Evolutionary conservation across 1,284 basidiomycete species (phyloP).

Genomic region (Chiua sp.): DNA sequence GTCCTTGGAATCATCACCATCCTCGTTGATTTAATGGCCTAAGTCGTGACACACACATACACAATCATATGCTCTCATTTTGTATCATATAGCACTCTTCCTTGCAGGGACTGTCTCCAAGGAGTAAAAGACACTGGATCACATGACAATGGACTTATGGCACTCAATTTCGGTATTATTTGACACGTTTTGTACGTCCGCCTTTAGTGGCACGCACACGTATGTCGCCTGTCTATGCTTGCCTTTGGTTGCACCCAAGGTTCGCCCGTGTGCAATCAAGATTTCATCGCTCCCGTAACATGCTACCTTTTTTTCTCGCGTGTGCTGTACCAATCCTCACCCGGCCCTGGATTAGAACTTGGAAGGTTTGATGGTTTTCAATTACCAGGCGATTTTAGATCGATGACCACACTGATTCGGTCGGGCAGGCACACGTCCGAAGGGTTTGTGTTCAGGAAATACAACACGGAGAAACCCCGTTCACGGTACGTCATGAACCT

Average conservation of each 20-base stretch:
- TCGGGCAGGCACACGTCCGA: not conserved
- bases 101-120: conserved; percentile 2
- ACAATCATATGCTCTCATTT: not conserved
- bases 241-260: conserved; percentile 1
- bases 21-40: conserved; percentile 66
- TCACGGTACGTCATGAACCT: conserved; percentile 8
- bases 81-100: conserved; percentile 14
- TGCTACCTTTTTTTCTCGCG: not conserved
- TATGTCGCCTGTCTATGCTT: conserved; percentile 1
- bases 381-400: conserved; percentile 2
- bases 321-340: not conserved
- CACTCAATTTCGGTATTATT: conserved; percentile 11
- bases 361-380: conserved; percentile 9
- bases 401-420: not conserved
- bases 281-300: conserved; percentile 1
- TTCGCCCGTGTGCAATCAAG: not conserved
- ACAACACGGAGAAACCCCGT: not conserved
- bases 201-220: not conserved
- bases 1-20: conserved; percentile 78
- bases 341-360: conserved; percentile 8
- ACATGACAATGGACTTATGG: conserved; percentile 9
- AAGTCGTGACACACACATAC: not conserved
- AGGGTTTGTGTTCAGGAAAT: conserved; percentile 3
- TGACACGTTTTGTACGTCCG: not conserved
- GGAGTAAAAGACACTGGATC: conserved; percentile 9